Base-by-base conservation (phyloP, 306 rosid species). In the Malus domestica region DNA sequence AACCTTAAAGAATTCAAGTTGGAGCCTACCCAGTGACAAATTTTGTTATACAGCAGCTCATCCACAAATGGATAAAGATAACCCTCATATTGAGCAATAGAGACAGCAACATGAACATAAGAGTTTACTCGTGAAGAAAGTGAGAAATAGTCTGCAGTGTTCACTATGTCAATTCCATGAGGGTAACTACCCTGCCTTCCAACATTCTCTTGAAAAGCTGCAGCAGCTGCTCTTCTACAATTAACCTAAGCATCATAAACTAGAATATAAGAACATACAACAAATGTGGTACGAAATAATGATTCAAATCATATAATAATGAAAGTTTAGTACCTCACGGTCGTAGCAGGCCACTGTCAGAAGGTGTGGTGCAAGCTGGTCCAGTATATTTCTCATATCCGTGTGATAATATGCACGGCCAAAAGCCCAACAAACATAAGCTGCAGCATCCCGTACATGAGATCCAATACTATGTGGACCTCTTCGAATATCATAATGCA, bases 141-240 rank as follows among this genome's bases (percentile, higher is more conserved):
- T 76, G 99, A 90, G 82, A 95, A 92, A 67, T 89, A 95, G 84
- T 95, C 99, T 7, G 99, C 99, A 68, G 90, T 60, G 69, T 90
- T 95, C 80, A 95, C 96, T 72, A 92, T 95, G 83, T 92, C 99
- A 87, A 95, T 95, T 87, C 99, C 99, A 83, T 92, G 93, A 4
- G 96, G 96, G 84, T 85, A 92, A 83, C 84, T 92, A 76, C 99
- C 99, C 85, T 95, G 99, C 80, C 97, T 86, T 79, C 99, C 97
- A 88, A 92, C 97, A 81, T 95, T 95, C 89, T 95, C 99, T 82
- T 92, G 99, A 83, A 95, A 95, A 80, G 97, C 98, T 18, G 97
- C 97, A 10, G 98, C 97, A 35, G 97, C 98, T 71, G 98, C 98
- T 89, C 98, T 90, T 89, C 98, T 88, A 86, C 98, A 95, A 89